Evolutionary conservation across 1,139 yeast genomes (phyloP), one percentile per base, ranked within the genome.

Genomic region (Zygosaccharomyces sapae): DNA sequence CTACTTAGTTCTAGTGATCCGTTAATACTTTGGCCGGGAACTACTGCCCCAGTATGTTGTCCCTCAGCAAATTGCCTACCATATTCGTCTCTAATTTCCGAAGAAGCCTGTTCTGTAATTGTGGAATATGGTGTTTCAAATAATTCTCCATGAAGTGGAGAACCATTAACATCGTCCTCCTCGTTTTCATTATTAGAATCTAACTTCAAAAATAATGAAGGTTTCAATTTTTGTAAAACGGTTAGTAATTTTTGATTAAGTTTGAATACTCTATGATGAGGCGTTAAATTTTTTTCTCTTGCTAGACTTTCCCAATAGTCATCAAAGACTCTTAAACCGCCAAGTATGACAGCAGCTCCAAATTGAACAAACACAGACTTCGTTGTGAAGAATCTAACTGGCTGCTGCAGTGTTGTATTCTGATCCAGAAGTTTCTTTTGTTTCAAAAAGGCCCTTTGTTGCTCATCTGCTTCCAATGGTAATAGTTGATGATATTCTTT

Each of bases 221-320:
- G 64, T 27, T 58, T 55, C 33, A 63, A 38, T 10, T 37, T 40
- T 19, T 41, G 38, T 5, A 61, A 43, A 12, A 49, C 33, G 3
- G 47, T 27, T 3, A 56, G 35, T n/a, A 59, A 29, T 34, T 53
- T 55, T 3, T 42, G 40, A 24, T 60, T 46, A 7, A 60, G 49
- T 40, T 50, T 54, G 40, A 68, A 71, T 4, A 75, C 79, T 18
- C 75, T 69, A 50, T 74, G 76, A 39, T 66, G 67, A 22, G 72
- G 71, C 1, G 73, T 70, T 45, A 74, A 72, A 1, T 86, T 87
- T 54, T 80, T 79, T 38, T 77, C 80, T 46, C 74, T 72, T 0
- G 86, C 84, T 36, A 72, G 67, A 33, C 74, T 77, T 61, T 84
- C 94, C 88, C 92, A 86, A 61, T 86, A 86, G 63, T 86, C 95